These are phyloP conservation scores for Mycena leptocephala DNA, from an alignment of 768 basidiomycete species.

Conservation along the genomic window DNA sequence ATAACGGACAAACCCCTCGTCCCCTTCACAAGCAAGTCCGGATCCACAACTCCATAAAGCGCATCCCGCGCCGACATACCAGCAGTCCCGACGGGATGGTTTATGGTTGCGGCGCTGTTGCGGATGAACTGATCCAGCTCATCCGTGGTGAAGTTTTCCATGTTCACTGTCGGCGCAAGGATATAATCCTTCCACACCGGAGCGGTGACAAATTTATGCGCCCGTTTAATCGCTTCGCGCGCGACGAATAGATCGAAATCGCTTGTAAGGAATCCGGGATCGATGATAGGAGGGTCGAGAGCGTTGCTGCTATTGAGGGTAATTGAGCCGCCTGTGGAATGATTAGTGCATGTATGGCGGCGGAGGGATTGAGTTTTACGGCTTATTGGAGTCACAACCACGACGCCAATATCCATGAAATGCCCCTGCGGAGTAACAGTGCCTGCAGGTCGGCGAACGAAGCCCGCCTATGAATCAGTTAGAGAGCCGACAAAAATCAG, in stretches of 20 bases:
- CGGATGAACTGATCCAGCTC: constrained; percentile 3
- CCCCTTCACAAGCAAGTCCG: background rate
- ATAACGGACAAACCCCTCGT: background rate
- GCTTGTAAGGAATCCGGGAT: background rate
- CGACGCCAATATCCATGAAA: background rate
- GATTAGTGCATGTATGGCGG: no score
- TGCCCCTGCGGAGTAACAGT: background rate
- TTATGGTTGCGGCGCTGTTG: background rate
- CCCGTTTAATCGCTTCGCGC: background rate
- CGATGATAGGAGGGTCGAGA: background rate
- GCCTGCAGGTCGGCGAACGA: background rate
- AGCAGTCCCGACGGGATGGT: background rate
- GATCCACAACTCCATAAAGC: background rate
- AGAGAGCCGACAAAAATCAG: background rate
- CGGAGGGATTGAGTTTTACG: background rate
- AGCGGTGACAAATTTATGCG: constrained; percentile 4
- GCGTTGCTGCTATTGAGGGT: constrained; percentile 4
- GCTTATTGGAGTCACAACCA: background rate
- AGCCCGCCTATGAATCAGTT: background rate
- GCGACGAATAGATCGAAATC: background rate
- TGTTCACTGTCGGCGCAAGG: background rate
- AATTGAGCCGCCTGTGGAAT: background rate
- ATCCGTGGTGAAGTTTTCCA: background rate
- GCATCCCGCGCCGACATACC: background rate
- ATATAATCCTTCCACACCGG: background rate